phyloP scores from a whole-genome alignment of 108 stramenopile species.

The Mediolabrus comicus region DNA sequence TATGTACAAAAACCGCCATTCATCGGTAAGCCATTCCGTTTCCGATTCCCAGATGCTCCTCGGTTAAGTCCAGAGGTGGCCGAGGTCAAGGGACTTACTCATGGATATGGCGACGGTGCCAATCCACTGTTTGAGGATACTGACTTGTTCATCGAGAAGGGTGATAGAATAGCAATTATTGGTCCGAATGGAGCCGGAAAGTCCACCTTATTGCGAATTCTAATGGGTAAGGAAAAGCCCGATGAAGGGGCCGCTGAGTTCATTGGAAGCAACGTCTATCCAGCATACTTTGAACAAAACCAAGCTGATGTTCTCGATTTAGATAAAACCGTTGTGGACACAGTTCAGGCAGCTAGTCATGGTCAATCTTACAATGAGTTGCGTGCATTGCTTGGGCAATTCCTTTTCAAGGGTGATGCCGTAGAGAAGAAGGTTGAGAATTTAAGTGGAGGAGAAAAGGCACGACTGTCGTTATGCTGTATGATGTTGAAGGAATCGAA shows the following conservation, averaged over 20 bases:
- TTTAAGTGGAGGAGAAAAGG: conserved; percentile 97
- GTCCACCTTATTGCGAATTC: conserved; percentile 84
- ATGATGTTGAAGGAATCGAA: conserved; percentile 93
- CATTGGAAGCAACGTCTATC: conserved; percentile 69
- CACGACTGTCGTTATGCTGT: conserved; percentile 97
- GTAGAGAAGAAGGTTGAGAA: conserved; percentile 76
- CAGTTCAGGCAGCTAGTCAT: conserved; percentile 45
- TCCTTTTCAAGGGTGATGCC: conserved; percentile 90
- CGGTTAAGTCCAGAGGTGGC: conserved; percentile 88
- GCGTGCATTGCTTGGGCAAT: conserved; percentile 87
- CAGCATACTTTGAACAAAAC: conserved; percentile 93
- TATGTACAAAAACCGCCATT: conserved; percentile 93
- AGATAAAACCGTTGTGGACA: conserved; percentile 59
- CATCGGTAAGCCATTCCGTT: conserved; percentile 86
- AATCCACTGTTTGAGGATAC: conserved; percentile 86
- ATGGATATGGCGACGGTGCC: conserved; percentile 81
- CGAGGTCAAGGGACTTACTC: conserved; percentile 68
- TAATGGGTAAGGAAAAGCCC: conserved; percentile 88
- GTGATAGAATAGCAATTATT: conserved; percentile 92
- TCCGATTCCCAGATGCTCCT: conserved; percentile 95
- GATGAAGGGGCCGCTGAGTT: conserved; percentile 92
- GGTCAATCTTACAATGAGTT: conserved; percentile 61
- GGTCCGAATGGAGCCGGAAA: conserved; percentile 87
- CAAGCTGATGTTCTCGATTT: conserved; percentile 93
- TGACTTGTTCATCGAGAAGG: conserved; percentile 85